Evolutionary conservation across 148 eudicot genomes (phyloP), one percentile per base, ranked within the genome.

Genomic region (Silene latifolia): DNA sequence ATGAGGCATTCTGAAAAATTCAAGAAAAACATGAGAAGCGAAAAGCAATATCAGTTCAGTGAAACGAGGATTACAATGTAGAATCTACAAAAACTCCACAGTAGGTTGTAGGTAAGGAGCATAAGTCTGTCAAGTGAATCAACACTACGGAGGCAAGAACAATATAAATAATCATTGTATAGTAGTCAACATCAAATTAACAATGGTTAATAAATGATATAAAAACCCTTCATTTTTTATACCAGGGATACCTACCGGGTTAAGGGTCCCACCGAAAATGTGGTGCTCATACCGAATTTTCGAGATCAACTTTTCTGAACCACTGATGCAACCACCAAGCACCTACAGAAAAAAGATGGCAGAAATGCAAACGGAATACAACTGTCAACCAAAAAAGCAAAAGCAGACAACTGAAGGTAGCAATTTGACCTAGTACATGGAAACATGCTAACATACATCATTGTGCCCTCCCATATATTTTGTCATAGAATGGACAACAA

Each of bases 251-350:
- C 98, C 77, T 80, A 93, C 98, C 65, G 98, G 93, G 80, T 89
- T 93, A n/a, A 93, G 93, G 72, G 93, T 77, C 14, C 98, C 98
- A 17, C 98, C 98, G 44, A 93, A 82, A 83, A 93, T 75, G 74
- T 93, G 95, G 80, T 93, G 98, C 87, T 89, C 76, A 71, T 78
- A 83, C 61, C 98, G 93, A 67, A 93, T 65, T 42, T 53, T 69
- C 23, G 93, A 76, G 76, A 93, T 65, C 81, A 93, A 66, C 51
- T 87, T 78, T 79, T 83, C 79, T 63, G 93, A 71, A 75, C 98
- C 97, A 78, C 98, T 93, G 72, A 93, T 79, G 77, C 88, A 85
- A 74, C 98, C 98, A 77, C 87, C 97, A 81, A 93, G 91, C 65
- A 93, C 98, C 98, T 93, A 80, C 23, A 61, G 82, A 72, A 62